Conservation (phyloP, 352 stramenopile genomes). For the Phytophthora pseudosyringae region DNA sequence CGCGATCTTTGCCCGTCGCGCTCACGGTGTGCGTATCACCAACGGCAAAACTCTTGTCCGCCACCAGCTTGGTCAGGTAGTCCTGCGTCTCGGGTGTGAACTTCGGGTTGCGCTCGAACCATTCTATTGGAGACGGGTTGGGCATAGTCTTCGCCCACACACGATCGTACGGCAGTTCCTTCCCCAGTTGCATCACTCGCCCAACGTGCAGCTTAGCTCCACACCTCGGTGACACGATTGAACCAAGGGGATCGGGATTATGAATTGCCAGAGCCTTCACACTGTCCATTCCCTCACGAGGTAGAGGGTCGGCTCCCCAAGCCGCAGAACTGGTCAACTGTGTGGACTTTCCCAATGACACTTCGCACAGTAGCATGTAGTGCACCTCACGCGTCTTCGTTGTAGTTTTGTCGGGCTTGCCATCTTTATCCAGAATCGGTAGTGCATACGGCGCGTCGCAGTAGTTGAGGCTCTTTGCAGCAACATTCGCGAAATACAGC, state of each 20-base stretch:
- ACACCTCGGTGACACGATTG: slow-evolving; percentile 61
- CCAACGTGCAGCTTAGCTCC: slow-evolving; percentile 62
- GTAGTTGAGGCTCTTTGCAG: slow-evolving; percentile 81
- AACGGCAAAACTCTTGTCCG: slow-evolving; percentile 42
- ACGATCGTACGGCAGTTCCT: slow-evolving; percentile 43
- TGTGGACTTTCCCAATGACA: slow-evolving; percentile 56
- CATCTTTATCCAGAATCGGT: slow-evolving; percentile 35
- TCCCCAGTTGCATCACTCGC: slow-evolving; percentile 49
- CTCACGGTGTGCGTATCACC: slow-evolving; percentile 49
- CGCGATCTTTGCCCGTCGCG: slow-evolving; percentile 37
- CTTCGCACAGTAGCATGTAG: slow-evolving; percentile 82
- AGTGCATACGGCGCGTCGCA: slow-evolving; percentile 66
- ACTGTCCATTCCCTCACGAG: slow-evolving; percentile 58
- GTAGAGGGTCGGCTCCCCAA: slow-evolving; percentile 42
- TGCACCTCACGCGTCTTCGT: slow-evolving; percentile 57
- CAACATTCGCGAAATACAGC: slow-evolving; percentile 86
- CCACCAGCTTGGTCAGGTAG: slow-evolving; percentile 48
- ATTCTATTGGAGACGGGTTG: slow-evolving; percentile 32
- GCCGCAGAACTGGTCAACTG: slow-evolving; percentile 39
- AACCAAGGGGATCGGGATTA: slow-evolving; percentile 52
- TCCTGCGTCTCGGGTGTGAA: slow-evolving; percentile 44
- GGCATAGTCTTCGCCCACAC: slow-evolving; percentile 66
- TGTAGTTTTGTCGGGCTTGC: slow-evolving; percentile 39
- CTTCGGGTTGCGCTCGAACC: slow-evolving; percentile 45
- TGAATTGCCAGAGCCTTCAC: slow-evolving; percentile 60